These are phyloP conservation scores for Pyrenophora graminea DNA, from an alignment of 2,329 filamentous ascomycete genomes.

Conservation along the genomic window DNA sequence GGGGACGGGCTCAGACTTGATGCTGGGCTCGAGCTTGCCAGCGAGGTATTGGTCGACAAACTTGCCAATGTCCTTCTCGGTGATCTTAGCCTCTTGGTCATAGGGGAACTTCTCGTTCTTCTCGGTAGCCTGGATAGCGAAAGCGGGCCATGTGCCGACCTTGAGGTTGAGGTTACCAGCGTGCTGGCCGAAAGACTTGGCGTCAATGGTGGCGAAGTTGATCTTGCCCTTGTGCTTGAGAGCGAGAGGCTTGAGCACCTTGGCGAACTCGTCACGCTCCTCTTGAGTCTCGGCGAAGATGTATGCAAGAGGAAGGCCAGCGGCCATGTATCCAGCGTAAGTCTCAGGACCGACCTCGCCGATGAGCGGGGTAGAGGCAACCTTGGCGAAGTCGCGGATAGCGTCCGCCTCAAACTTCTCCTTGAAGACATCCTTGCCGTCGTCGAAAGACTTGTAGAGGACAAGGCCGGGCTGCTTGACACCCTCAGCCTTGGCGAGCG, in stretches of 20 bases:
- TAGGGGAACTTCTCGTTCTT: conserved; percentile 99
- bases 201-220: conserved; percentile 98
- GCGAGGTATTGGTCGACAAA: conserved; percentile 85
- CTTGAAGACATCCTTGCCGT: conserved; percentile 85
- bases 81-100: conserved; percentile 81
- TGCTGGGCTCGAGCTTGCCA: conserved; percentile 90
- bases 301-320: conserved; percentile 91
- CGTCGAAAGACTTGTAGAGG: conserved; percentile 97
- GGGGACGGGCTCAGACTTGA: conserved; percentile 97
- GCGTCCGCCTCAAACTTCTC: conserved; percentile 81
- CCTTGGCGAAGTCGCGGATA: conserved; percentile 83
- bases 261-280: conserved; percentile 79
- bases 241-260: conserved; percentile 81
- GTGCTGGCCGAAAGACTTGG: conserved; percentile 90
- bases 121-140: conserved; percentile 92
- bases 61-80: conserved; percentile 69
- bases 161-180: conserved; percentile 97
- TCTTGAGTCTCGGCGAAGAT: conserved; percentile 93
- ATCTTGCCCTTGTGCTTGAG: conserved; percentile 90
- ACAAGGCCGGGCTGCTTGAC: conserved; percentile 85
- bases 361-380: conserved; percentile 82
- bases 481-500: conserved; percentile 85
- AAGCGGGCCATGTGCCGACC: conserved; percentile 91
- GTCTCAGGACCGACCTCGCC: conserved; percentile 97
- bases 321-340: conserved; percentile 90